Evolutionary conservation across 2,329 filamentous ascomycete genomes (phyloP), one percentile per base, ranked within the genome.

Genomic region (Pseudopithomyces maydicus): DNA sequence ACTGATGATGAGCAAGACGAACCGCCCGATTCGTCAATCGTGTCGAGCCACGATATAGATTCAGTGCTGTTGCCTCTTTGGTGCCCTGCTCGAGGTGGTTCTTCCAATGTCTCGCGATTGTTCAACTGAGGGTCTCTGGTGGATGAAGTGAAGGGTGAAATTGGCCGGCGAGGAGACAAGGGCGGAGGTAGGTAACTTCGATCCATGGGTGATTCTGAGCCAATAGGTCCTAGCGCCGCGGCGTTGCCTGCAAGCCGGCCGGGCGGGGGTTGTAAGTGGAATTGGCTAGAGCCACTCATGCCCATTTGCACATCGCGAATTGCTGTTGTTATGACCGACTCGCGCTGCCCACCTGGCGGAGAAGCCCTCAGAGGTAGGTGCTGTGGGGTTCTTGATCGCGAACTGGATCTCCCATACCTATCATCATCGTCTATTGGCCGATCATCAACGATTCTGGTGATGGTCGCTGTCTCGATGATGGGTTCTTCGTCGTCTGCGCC

Each of bases 31-130:
- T 97, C 93, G 72, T 96, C 91, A 55, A 96, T 95, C 1, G 92
- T 94, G 71, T 97, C 91, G n/a, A 97, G 78, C 93, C 93, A 97
- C 0, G 92, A 96, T 51, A 90, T 92, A 4, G 90, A 91, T 71
- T 92, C 91, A 59, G 89, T 88, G 69, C 91, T 94, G 11, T 85
- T 82, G 22, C 85, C 87, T 58, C 86, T 75, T 36, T 69, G 61
- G 51, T 75, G 73, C 26, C 62, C 63, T 38, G 61, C 19, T 29
- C 63, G 55, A 19, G 58, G 45, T 15, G 66, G 38, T 12, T 61
- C 62, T 52, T 71, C 66, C 33, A 66, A 42, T 3, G 49, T 60
- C 20, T 58, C 63, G 17, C 61, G 63, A 14, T 64, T 63, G 17
- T 54, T 65, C 8, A 65, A 54, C 47, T 72, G 66, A 10, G 57